A percentile compares a stretch with the other conserved stretches of the same genome.
Evolutionary conservation across 371 early-diverging fungal genomes (phyloP).

Genomic region (Saksenaea vasiformis): DNA sequence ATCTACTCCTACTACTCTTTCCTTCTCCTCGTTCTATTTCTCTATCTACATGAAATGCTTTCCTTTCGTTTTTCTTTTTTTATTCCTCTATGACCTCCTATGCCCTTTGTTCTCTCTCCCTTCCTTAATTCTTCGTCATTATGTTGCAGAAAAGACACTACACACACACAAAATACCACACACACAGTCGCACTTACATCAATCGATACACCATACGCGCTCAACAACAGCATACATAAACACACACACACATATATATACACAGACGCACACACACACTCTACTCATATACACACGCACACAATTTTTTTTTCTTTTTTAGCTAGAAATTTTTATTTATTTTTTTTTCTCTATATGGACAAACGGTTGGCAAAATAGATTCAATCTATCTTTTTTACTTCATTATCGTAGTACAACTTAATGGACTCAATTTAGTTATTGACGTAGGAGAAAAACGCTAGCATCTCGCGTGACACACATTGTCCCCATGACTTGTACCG

Average conservation of each 20-base stretch:
- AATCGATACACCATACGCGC: no score
- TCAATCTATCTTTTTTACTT: background rate
- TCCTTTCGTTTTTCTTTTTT: background rate
- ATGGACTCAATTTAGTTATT: slow-evolving; percentile 1
- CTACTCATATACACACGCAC: background rate
- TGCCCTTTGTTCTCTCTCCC: background rate
- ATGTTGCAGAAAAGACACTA: background rate
- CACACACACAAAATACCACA: background rate
- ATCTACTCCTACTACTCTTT: background rate
- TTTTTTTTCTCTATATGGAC: background rate
- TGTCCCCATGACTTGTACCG: background rate
- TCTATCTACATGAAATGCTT: no score
- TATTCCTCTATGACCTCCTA: slow-evolving; percentile 8
- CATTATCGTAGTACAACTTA: background rate
- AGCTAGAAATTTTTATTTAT: background rate
- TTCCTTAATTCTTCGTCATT: background rate
- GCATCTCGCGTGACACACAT: background rate
- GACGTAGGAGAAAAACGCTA: background rate
- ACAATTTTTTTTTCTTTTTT: background rate
- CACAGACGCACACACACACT: background rate
- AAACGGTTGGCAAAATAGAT: background rate
- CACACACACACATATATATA: background rate
- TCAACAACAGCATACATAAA: background rate
- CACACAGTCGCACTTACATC: background rate
- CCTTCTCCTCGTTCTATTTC: background rate